Evolutionary conservation across 208 protist species (phyloP).

Genomic region (Acanthamoeba culbertsoni): DNA sequence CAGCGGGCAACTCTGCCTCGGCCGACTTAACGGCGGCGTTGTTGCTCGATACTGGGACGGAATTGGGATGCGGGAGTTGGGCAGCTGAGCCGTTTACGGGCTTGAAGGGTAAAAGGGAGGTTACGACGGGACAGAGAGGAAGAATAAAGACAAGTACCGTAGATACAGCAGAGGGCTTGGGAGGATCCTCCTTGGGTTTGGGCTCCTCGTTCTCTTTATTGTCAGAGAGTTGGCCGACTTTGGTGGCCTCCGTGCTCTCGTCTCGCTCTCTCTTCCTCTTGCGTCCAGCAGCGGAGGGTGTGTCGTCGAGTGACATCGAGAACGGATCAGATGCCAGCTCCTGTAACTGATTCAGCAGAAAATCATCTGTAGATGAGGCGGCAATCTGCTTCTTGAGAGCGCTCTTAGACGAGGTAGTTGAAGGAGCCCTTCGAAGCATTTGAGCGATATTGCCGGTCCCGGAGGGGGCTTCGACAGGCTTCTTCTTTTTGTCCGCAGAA

Average conservation of each 20-base stretch:
- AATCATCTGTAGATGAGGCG: background rate
- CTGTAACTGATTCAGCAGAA: background rate
- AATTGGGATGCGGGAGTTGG: background rate
- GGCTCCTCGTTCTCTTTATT: background rate
- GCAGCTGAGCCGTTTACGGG: background rate
- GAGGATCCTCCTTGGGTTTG: background rate
- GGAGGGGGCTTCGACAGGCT: background rate
- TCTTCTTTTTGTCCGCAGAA: background rate
- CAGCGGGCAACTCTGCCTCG: background rate
- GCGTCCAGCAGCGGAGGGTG: background rate
- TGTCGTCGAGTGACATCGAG: background rate
- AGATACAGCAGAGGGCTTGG: background rate
- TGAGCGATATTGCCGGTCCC: slow-evolving; percentile 20
- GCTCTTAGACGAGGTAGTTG: background rate
- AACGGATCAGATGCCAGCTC: slow-evolving; percentile 3
- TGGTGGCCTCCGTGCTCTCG: background rate
- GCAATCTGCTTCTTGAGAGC: slow-evolving; percentile 1
- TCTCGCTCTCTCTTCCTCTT: slow-evolving; percentile 8
- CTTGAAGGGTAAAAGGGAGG: background rate
- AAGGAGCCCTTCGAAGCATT: slow-evolving; percentile 17
- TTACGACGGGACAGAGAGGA: background rate
- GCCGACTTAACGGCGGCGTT: background rate
- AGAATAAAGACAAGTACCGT: background rate
- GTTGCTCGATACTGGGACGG: background rate
- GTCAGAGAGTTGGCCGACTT: background rate